Evolutionary conservation across 805 yeast genomes (phyloP).

Genomic region (Metschnikowia koreensis): DNA sequence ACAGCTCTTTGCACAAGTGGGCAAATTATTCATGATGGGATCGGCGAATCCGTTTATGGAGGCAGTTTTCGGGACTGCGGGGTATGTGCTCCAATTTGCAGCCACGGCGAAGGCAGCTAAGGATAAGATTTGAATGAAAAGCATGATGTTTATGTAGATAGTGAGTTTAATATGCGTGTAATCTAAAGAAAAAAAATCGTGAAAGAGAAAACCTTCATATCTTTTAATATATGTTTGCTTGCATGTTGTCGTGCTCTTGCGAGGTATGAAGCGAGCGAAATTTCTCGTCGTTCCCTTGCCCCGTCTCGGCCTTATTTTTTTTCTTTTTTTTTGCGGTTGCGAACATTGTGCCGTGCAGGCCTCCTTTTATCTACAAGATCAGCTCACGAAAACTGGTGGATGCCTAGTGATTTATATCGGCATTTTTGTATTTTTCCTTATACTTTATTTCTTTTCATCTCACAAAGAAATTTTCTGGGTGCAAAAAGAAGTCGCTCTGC

Average conservation of each 20-base stretch:
- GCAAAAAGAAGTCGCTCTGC: too few species aligned
- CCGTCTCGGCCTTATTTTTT: not conserved
- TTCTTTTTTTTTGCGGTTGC: not conserved
- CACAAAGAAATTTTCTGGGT: too few species aligned
- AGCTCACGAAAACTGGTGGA: not conserved
- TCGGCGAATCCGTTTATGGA: slow-evolving; percentile 50
- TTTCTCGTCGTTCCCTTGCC: not conserved
- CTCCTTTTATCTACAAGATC: not conserved
- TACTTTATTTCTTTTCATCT: too few species aligned
- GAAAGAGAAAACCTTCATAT: not conserved
- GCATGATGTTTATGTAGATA: not conserved
- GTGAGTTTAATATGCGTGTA: not conserved
- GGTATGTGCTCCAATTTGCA: slow-evolving; percentile 42
- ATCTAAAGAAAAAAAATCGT: too few species aligned
- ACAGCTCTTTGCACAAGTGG: slow-evolving; percentile 44
- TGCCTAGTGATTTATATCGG: not conserved
- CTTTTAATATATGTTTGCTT: not conserved
- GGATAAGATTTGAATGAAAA: slow-evolving; percentile 1
- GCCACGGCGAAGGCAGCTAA: slow-evolving; percentile 22
- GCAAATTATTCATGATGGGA: slow-evolving; percentile 37
- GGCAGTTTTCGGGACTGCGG: slow-evolving; percentile 47
- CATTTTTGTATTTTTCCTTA: too few species aligned
- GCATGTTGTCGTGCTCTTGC: not conserved
- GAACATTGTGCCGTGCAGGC: not conserved
- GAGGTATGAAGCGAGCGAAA: not conserved